Evolutionary conservation across 1,284 basidiomycete species (phyloP).

Genomic region (Moesziomyces parantarcticus): DNA sequence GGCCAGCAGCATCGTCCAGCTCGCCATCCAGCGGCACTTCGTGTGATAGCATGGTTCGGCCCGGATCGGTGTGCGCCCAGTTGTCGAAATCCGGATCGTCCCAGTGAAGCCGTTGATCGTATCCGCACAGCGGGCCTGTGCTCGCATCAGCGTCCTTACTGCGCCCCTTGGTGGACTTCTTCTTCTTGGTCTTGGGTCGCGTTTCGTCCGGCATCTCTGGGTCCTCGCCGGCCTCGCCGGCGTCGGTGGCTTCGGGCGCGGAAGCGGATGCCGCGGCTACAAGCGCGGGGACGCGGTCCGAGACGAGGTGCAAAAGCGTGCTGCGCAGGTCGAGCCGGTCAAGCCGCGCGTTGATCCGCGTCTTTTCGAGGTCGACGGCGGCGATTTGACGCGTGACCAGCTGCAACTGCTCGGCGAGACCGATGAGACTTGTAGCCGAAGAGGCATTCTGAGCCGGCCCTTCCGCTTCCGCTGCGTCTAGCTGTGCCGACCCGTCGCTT

Average conservation of each 20-base stretch:
- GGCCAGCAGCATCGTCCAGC: constrained; percentile 11
- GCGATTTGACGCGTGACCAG: constrained; percentile 16
- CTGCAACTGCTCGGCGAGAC: constrained; percentile 13
- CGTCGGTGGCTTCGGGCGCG: constrained; percentile 1
- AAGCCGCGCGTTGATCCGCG: constrained; percentile 23
- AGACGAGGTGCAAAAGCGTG: constrained; percentile 35
- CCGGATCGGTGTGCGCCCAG: constrained; percentile 16
- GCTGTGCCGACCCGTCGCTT: constrained; percentile 1
- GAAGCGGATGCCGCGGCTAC: constrained; percentile 21
- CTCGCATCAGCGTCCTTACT: constrained; percentile 13
- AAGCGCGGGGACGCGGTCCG: constrained; percentile 36
- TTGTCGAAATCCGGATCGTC: constrained; percentile 28
- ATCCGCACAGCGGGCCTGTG: constrained; percentile 42
- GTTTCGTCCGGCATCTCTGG: constrained; percentile 19
- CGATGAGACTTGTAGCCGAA: constrained; percentile 12
- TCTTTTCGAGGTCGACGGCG: constrained; percentile 25
- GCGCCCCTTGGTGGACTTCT: constrained; percentile 13
- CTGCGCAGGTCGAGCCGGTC: constrained; percentile 41
- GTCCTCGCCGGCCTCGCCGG: constrained; percentile 5
- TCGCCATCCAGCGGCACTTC: constrained; percentile 23
- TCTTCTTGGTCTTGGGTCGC: constrained; percentile 16
- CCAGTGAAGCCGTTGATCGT: constrained; percentile 45
- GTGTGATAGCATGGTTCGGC: constrained; percentile 21
- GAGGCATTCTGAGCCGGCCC: constrained; percentile 1
- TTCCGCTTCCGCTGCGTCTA: constrained; percentile 1